Evolutionary conservation across 495 filamentous ascomycete species (phyloP), one percentile per base, ranked within the genome.

Genomic region (Aspergillus cavernicola): DNA sequence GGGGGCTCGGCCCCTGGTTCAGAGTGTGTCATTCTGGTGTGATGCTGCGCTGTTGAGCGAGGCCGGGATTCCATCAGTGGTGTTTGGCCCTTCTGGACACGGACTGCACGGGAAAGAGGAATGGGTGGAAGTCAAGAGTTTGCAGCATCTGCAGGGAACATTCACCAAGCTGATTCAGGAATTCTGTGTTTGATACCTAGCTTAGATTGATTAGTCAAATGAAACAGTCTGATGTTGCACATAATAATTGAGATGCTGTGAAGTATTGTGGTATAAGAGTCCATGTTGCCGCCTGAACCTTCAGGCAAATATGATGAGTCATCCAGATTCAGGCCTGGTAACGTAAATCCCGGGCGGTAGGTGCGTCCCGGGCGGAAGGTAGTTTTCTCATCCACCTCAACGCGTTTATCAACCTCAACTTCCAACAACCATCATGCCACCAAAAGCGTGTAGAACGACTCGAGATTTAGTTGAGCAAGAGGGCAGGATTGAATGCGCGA

Each of bases 61-160:
- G 41, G 66, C 56, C 22, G 76, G 74, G 1, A 63, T 77, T 33
- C 66, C 72, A 3, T 60, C 67, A 0, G 59, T 79, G 31, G 61
- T 80, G 6, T 75, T 66, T 53, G 75, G 74, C 0, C 72, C 73
- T 7, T 50, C 50, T 15, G 77, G 75, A 0, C 62, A 65, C 10
- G 77, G 75, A 0, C 52, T 74, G 6, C 75, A 80, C 50, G 62
- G 61, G 7, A 74, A 72, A 40, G 70, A 74, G 50, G 75, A 80
- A 57, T 77, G 68, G 66, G 71, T 75, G 0, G 65, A 71, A 28
- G 66, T 68, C 2, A 50, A 70, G n/a, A 73, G 64, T 47, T 22
- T 73, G 13, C 35, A 45, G 36, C 47, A 66, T 41, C 55, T 66
- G 42, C 48, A 62, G 44, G 42, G 52, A 37, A 52, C 63, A 3